Conservation (phyloP, 192 early-diverging fungal genomes). For the Obelidium mucronatum region DNA sequence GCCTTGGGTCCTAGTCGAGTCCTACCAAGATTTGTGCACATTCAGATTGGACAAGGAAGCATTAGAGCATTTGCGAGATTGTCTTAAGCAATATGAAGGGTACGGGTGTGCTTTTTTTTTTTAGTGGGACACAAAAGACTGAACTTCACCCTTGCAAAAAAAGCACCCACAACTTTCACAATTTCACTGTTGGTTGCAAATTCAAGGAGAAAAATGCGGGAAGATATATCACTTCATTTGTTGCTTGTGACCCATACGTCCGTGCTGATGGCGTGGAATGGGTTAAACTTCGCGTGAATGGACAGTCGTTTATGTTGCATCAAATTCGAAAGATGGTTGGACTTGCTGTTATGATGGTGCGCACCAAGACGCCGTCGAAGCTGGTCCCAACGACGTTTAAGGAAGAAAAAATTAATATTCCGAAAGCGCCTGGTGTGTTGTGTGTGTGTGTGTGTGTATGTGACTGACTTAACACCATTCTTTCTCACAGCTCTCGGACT, state of each 20-base stretch:
- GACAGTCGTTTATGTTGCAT: constrained; percentile 99
- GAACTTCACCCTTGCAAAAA: background rate
- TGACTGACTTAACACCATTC: background rate
- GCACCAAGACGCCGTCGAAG: constrained; percentile 70
- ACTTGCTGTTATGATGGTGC: constrained; percentile 82
- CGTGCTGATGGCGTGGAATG: constrained; percentile 72
- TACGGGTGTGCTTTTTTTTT: constrained; percentile 15
- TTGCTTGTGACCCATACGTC: constrained; percentile 57
- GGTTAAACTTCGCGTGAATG: constrained; percentile 91
- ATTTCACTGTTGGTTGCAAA: constrained; percentile 86
- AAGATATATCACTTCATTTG: constrained; percentile 85
- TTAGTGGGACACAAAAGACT: no score
- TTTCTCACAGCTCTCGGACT: constrained; percentile 16
- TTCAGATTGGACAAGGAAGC: constrained; percentile 72
- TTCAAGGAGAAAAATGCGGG: constrained; percentile 79
- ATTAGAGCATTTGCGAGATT: constrained; percentile 70
- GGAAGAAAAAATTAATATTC: constrained; percentile 84
- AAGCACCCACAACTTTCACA: constrained; percentile 93
- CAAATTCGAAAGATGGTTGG: constrained; percentile 99
- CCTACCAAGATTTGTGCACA: constrained; percentile 42
- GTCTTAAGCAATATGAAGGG: constrained; percentile 70
- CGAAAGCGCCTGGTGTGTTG: constrained; percentile 81
- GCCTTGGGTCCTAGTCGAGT: constrained; percentile 26
- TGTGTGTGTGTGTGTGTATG: background rate
- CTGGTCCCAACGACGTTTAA: constrained; percentile 74